Evolutionary conservation across 768 basidiomycete genomes (phyloP).

Genomic region (Lentinus tigrinus): DNA sequence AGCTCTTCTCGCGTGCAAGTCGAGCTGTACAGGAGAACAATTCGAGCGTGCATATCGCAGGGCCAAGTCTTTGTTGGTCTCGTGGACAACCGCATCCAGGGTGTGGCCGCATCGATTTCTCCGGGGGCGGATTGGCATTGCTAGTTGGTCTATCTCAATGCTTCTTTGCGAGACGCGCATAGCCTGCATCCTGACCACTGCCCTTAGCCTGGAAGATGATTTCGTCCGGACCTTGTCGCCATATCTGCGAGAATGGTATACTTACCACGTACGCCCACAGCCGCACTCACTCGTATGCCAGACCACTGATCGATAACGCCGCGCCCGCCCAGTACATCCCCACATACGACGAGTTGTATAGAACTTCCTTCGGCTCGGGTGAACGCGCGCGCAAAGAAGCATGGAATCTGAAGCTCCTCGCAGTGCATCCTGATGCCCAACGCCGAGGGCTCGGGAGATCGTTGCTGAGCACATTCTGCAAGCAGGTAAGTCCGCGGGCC

Average conservation of each 20-base stretch:
- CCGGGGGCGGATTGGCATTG: constrained; percentile 18
- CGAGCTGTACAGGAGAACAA: constrained; percentile 9
- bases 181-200: not conserved
- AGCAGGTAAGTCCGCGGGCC: constrained; percentile 9
- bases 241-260: constrained; percentile 16
- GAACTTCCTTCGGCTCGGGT: constrained; percentile 7
- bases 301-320: not conserved
- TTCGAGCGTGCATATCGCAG: constrained; percentile 3
- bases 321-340: constrained; percentile 10
- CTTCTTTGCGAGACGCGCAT: not conserved
- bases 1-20: constrained; percentile 7
- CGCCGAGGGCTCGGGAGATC: constrained; percentile 16
- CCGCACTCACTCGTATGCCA: too few species aligned
- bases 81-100: constrained; percentile 6
- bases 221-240: constrained; percentile 13
- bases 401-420: constrained; percentile 19
- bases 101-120: constrained; percentile 6
- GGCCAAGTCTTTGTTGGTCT: constrained; percentile 11
- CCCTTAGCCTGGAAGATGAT: constrained; percentile 5
- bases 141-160: constrained; percentile 10
- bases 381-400: constrained; percentile 11
- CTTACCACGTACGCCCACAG: constrained; percentile 11
- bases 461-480: constrained; percentile 8
- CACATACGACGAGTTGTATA: constrained; percentile 20
- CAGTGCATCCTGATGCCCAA: constrained; percentile 15